These are phyloP conservation scores for Arachis monticola DNA, from an alignment of 331 rosid genomes.

Conservation along the genomic window DNA sequence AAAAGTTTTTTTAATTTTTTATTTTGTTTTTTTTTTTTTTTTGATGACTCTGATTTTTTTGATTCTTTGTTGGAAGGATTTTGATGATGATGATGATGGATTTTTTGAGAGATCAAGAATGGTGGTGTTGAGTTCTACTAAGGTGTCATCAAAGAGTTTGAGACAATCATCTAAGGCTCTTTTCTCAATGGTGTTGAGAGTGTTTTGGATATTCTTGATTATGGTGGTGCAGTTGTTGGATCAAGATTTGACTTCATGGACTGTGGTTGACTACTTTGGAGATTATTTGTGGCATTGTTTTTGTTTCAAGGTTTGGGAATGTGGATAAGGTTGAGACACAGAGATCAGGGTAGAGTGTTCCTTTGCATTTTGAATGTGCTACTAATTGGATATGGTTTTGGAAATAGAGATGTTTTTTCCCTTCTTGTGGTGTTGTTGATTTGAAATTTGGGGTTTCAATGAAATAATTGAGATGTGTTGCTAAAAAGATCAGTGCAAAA, in stretches of 20 bases:
- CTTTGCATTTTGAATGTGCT: constrained; percentile 65
- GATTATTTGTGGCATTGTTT: constrained; percentile 65
- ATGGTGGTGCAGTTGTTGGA: constrained; percentile 61
- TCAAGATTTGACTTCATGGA: constrained; percentile 49
- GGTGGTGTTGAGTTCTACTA: constrained; percentile 48
- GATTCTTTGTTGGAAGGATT: too few relatives aligned
- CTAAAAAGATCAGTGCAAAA: constrained; percentile 10
- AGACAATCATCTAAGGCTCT: constrained; percentile 78
- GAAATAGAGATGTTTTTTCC: constrained; percentile 36
- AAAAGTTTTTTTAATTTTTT: too few relatives aligned
- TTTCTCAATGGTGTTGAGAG: constrained; percentile 40
- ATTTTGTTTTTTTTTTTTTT: too few relatives aligned
- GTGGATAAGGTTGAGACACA: constrained; percentile 68
- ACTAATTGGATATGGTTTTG: constrained; percentile 50
- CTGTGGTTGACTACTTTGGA: constrained; percentile 53
- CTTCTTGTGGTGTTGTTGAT: not conserved
- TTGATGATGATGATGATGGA: too few relatives aligned
- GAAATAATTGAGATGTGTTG: constrained; percentile 27
- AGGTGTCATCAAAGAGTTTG: constrained; percentile 64
- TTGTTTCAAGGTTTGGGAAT: constrained; percentile 59
- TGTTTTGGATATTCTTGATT: constrained; percentile 28
- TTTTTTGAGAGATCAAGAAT: constrained; percentile 47
- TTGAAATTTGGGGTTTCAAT: constrained; percentile 16
- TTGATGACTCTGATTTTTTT: too few relatives aligned
- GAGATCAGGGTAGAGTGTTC: constrained; percentile 71